Evolutionary conservation across 2,329 filamentous ascomycete genomes (phyloP).

Genomic region (Fusarium sp.): DNA sequence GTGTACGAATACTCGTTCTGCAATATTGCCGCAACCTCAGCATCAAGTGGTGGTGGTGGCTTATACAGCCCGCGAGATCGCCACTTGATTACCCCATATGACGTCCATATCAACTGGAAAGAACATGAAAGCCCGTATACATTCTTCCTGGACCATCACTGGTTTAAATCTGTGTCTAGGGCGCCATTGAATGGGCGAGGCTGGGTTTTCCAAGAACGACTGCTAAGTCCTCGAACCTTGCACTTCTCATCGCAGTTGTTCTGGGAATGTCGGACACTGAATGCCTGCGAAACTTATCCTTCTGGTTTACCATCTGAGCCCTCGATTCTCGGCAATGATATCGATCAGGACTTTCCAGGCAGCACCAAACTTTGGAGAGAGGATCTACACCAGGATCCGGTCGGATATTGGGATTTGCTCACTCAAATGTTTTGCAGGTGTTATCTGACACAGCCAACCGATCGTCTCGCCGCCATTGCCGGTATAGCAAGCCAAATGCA

Average conservation of each 20-base stretch:
- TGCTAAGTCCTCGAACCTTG: background rate
- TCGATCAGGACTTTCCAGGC: background rate
- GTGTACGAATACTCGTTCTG: conserved; percentile 1
- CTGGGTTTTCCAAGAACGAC: conserved; percentile 1
- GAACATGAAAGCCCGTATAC: background rate
- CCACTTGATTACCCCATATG: background rate
- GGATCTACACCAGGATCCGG: background rate
- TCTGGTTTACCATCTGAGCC: background rate
- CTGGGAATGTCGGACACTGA: conserved; percentile 1
- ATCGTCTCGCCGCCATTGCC: background rate
- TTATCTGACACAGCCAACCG: background rate
- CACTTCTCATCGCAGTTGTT: conserved; percentile 3
- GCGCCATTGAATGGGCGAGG: background rate
- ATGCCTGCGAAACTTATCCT: conserved; percentile 2
- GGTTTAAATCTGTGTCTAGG: background rate
- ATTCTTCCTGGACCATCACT: background rate
- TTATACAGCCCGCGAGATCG: background rate
- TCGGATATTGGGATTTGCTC: background rate
- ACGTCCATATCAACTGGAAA: background rate
- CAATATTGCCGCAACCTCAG: background rate
- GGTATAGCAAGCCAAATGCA: background rate
- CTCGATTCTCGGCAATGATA: background rate
- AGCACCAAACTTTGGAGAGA: conserved; percentile 1
- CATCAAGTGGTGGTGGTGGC: background rate
- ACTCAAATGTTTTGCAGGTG: background rate